Evolutionary conservation across 495 filamentous ascomycete genomes (phyloP).

Genomic region (Pseudevernia furfuracea): DNA sequence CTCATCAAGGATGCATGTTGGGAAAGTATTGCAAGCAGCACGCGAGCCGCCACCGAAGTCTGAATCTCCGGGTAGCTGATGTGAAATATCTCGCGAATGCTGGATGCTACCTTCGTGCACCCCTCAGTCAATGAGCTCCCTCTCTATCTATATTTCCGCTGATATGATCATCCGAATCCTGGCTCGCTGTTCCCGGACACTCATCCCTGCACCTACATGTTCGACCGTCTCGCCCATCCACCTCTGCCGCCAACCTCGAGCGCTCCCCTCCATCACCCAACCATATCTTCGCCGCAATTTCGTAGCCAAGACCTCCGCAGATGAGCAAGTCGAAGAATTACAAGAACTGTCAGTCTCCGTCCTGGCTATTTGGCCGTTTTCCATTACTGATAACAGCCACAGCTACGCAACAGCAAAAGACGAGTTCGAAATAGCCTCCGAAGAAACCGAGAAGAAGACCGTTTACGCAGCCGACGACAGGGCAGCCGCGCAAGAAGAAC

Average conservation of each 20-base stretch:
- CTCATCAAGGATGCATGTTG: too few species aligned
- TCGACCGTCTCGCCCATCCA: background rate
- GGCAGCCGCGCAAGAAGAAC: conserved; percentile 44
- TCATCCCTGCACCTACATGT: background rate
- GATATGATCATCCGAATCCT: conserved; percentile 15
- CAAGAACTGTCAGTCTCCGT: conserved; percentile 33
- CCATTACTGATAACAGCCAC: background rate
- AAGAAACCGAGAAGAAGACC: conserved; percentile 48
- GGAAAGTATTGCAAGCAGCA: background rate
- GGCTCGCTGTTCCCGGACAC: background rate
- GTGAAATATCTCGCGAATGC: conserved; percentile 3
- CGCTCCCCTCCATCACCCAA: background rate
- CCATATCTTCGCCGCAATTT: conserved; percentile 11
- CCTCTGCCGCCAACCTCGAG: background rate
- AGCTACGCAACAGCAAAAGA: conserved; percentile 43
- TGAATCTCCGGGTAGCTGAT: conserved; percentile 16
- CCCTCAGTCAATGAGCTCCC: background rate
- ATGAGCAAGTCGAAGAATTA: conserved; percentile 38
- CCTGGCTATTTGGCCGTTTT: background rate
- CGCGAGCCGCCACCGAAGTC: background rate
- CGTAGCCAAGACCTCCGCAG: conserved; percentile 30
- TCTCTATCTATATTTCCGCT: background rate
- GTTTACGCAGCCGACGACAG: conserved; percentile 48
- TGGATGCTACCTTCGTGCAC: too few species aligned
- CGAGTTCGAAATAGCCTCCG: conserved; percentile 50